A percentile compares a stretch with the other conserved stretches of the same genome.
Evolutionary conservation across 176 grass and related monocot genomes (phyloP).

Genomic region (Urochloa ruziziensis): DNA sequence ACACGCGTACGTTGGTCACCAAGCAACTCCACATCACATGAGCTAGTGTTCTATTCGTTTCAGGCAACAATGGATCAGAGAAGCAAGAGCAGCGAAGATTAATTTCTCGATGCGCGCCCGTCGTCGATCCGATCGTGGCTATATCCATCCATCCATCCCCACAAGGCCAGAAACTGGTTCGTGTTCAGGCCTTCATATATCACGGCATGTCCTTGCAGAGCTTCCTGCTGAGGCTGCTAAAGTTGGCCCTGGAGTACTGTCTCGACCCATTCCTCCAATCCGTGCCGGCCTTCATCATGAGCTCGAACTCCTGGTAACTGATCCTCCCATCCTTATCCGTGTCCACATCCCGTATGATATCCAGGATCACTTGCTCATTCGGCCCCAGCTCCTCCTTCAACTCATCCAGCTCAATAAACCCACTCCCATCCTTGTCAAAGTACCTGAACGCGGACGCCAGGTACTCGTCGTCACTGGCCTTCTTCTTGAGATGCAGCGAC

Average conservation of each 20-base stretch:
- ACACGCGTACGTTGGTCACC: neutral
- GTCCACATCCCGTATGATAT: constrained; percentile 86
- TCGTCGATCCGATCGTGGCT: neutral
- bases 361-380: constrained; percentile 68
- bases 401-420: constrained; percentile 84
- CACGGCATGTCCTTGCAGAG: constrained; percentile 40
- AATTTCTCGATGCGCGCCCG: too few species aligned
- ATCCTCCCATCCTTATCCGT: constrained; percentile 73
- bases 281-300: constrained; percentile 86
- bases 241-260: constrained; percentile 49
- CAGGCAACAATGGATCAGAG: neutral
- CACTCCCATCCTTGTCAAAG: constrained; percentile 90
- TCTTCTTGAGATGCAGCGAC: constrained; percentile 87
- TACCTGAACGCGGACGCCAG: constrained; percentile 65
- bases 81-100: neutral
- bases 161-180: too few species aligned
- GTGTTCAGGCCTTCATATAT: neutral
- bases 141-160: too few species aligned
- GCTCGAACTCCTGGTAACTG: constrained; percentile 88
- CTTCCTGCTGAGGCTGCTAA: constrained; percentile 65
- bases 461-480: constrained; percentile 67
- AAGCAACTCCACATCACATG: neutral
- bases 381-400: constrained; percentile 59
- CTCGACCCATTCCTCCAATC: constrained; percentile 80
- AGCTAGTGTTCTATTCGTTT: neutral